These are phyloP conservation scores for Tephrocybe sp. DNA, from an alignment of 768 basidiomycete species.

Conservation along the genomic window DNA sequence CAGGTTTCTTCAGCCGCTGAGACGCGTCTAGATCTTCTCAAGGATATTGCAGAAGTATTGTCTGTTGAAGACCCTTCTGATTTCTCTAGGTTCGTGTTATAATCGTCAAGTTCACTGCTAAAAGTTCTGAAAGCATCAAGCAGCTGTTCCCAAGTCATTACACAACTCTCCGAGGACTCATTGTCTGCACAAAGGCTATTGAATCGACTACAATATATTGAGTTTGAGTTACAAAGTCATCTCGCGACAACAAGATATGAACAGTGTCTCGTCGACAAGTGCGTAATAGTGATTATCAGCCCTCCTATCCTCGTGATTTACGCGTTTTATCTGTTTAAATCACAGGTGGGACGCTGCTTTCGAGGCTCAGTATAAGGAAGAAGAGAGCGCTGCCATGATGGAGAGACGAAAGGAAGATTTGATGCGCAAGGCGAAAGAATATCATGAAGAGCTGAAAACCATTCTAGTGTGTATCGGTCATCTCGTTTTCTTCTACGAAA, in stretches of 20 bases:
- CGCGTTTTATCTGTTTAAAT: background rate
- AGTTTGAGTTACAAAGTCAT: slow-evolving; percentile 35
- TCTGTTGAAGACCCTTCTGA: slow-evolving; percentile 5
- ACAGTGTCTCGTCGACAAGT: slow-evolving; percentile 35
- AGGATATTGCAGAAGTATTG: background rate
- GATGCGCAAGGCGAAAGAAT: slow-evolving; percentile 46
- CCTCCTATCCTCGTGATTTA: background rate
- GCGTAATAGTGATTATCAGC: slow-evolving; percentile 9
- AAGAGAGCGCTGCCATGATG: slow-evolving; percentile 28
- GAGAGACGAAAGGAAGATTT: slow-evolving; percentile 40
- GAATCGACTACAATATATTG: slow-evolving; percentile 30
- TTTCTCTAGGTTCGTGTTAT: slow-evolving; percentile 6
- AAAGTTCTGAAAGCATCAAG: background rate
- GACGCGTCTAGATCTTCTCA: slow-evolving; percentile 1
- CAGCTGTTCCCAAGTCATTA: slow-evolving; percentile 39
- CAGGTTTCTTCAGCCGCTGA: background rate
- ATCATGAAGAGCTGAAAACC: slow-evolving; percentile 37
- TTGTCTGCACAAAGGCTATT: slow-evolving; percentile 30
- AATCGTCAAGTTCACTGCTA: background rate
- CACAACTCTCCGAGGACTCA: slow-evolving; percentile 28
- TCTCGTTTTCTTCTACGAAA: too few species aligned
- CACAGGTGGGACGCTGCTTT: slow-evolving; percentile 36
- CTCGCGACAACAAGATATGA: slow-evolving; percentile 34
- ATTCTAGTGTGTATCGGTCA: slow-evolving; percentile 30
- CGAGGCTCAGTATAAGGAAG: slow-evolving; percentile 19